Base-by-base conservation (phyloP, 202 grass and related monocot species). In the Zoysia matrella region DNA sequence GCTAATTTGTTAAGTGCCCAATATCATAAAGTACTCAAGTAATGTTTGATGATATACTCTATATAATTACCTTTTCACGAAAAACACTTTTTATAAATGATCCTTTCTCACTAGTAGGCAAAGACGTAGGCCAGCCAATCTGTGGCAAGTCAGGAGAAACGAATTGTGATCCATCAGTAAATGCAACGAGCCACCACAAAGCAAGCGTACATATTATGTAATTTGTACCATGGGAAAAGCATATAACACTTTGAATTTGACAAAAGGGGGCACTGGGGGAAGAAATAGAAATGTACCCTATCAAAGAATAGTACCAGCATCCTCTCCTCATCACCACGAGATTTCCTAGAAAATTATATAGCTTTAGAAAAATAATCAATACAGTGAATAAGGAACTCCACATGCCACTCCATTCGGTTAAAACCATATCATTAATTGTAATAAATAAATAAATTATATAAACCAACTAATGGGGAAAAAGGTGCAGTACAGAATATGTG, bases 51-150 rank as follows among this genome's bases (percentile, higher is more conserved):
- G 74, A 73, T 46, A 15, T 58, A 18, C 40, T 36, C 30, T 36
- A 36, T 36, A 74, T 52, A 63, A 49, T 39, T 79, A 95, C 95
- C 95, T 95, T 95, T 82, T 98, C 88, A 58, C 49, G 80, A 41
- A 98, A 58, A 85, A 95, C 86, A 60, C 86, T 88, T 95, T 93
- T 98, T 69, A 88, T 77, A 75, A 98, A 98, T 83, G 90, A 79
- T 74, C 90, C 90, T 88, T 98, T 98, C 89, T 98, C 95, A 46
- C 80, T 91, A 78, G 95, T 98, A 43, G 95, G 95, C 73, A 98
- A 82, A 62, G 90, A 98, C 48, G 95, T 85, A 86, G 95, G 95
- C 95, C 95, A 98, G 54, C 95, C 95, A 90, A 98, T 92, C 95
- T 95, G 85, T 67, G 68, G 69, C 52, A 76, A 76, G 41, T 47